Base-by-base conservation (phyloP, 371 early-diverging fungal genomes). In the Apophysomyces variabilis region DNA sequence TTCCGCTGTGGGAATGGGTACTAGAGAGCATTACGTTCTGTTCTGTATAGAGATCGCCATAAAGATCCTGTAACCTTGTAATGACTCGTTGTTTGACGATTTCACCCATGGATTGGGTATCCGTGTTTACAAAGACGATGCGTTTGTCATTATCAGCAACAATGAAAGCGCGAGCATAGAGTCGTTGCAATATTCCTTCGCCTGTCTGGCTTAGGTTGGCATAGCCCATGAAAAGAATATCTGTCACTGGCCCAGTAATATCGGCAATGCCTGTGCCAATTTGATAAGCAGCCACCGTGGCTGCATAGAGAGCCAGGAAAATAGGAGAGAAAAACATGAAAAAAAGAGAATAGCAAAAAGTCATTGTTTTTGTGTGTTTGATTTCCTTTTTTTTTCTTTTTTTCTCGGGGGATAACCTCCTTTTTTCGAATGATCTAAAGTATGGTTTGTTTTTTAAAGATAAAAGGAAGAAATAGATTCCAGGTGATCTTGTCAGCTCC, bases 1-100 rank as follows among this genome's bases (percentile, higher is more conserved):
- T 76, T 4, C 80, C 78, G 62, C 84, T 78, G 65, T 91, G 91
- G 4, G 89, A 87, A 68, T 91, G 91, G n/a, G 88, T 91, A 38
- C 85, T 85, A 3, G 88, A 85, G 3, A 90, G 65, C 84, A 87
- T 82, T 46, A 91, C 73, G 68, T 91, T 91, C 14, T 82, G 67
- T n/a, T 63, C 69, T 6, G 73, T 78, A 47, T 75, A 83, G 1
- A 68, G 18, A 39, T 56, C 35, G 0, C 77, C 82, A 62, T 62
- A 74, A 7, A 37, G 57, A 5, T 12, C 38, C 61, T 73, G 69
- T 8, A 80, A 69, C 11, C 45, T 21, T 44, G 79, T 45, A 4
- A 86, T 65, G 0, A 82, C 80, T 26, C 76, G 63, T 38, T 72
- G 65, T 57, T 79, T 77, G 7, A 80, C 73, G 37, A 79, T 74